phyloP scores from a whole-genome alignment of 2,329 filamentous ascomycete genomes.

The Blastomyces parvus region DNA sequence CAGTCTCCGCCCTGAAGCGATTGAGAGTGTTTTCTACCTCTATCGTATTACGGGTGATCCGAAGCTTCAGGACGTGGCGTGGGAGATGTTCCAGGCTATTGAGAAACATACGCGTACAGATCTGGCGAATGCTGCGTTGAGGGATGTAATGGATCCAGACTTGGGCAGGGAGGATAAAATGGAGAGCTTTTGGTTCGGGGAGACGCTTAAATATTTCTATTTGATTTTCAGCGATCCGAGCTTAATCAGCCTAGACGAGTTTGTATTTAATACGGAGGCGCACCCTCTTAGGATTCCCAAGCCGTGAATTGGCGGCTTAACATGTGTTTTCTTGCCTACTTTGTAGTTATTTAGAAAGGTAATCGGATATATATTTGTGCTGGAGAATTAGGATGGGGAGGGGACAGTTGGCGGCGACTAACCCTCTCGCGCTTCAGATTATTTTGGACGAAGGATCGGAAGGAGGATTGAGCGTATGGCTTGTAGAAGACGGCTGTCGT shows the following conservation, averaged over 20 bases:
- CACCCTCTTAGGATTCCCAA: constrained; percentile 2
- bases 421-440: neutral
- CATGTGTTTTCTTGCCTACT: neutral
- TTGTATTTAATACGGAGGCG: constrained; percentile 39
- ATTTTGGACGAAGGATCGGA: neutral
- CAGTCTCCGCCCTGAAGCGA: constrained; percentile 62
- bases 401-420: neutral
- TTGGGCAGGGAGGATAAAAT: constrained; percentile 57
- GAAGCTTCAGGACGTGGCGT: constrained; percentile 68
- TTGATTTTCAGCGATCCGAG: constrained; percentile 63
- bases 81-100: constrained; percentile 72
- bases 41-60: constrained; percentile 79
- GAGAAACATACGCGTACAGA: constrained; percentile 56
- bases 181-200: constrained; percentile 86
- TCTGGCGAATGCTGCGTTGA: constrained; percentile 53
- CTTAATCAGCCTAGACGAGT: constrained; percentile 57
- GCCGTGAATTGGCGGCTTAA: neutral
- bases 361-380: neutral
- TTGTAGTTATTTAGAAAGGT: neutral
- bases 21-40: constrained; percentile 82
- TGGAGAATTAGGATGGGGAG: neutral
- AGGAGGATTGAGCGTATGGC: neutral
- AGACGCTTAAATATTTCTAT: constrained; percentile 90
- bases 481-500: neutral
- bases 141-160: constrained; percentile 36